Percentiles rank a stretch among this genome's conserved stretches.
phyloP scores from a whole-genome alignment of 208 protist species.

The Tritrichomonas musculus region DNA sequence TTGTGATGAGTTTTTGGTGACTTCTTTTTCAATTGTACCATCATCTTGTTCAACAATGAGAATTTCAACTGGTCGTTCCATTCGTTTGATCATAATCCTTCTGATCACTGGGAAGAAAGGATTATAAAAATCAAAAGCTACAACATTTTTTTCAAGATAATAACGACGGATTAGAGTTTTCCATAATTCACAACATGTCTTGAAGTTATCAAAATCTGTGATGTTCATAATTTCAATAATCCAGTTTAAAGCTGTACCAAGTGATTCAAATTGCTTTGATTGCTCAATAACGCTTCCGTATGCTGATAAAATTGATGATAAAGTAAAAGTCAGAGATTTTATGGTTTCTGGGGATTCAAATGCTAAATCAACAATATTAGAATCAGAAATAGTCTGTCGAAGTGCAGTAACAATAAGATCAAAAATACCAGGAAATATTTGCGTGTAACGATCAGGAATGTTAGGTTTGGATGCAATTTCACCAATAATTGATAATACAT shows the following conservation, averaged over 20 bases:
- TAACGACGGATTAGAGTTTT: neutral
- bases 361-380: neutral
- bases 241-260: neutral
- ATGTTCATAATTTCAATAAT: neutral
- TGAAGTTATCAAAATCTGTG: neutral
- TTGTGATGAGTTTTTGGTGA: neutral
- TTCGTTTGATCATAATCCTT: neutral
- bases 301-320: neutral
- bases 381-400: too few species aligned
- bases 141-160: neutral
- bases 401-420: neutral
- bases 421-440: neutral
- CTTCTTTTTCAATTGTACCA: neutral
- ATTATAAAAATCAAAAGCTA: neutral
- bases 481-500: constrained; percentile 1
- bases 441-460: neutral
- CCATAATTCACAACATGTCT: neutral
- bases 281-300: neutral
- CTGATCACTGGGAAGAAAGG: neutral
- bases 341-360: neutral
- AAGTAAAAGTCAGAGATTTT: neutral
- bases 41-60: neutral
- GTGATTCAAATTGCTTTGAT: neutral
- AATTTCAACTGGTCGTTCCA: neutral
- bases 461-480: neutral